Base-by-base conservation (phyloP, 1,284 basidiomycete genomes). In the Heterobasidion irregulare region DNA sequence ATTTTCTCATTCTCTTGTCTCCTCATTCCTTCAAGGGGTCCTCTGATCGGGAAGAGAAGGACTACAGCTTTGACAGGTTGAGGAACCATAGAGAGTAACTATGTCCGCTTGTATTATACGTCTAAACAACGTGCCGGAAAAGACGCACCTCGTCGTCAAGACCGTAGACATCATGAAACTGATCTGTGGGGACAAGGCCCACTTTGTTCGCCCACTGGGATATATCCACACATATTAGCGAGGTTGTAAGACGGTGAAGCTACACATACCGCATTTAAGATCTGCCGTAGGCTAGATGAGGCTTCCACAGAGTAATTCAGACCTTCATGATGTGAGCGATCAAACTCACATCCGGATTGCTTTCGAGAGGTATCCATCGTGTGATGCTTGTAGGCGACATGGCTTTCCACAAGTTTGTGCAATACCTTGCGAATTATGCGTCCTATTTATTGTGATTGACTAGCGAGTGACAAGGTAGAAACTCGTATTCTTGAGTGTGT, bases 91-190 rank as follows among this genome's bases (percentile, higher is more conserved):
- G 60, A 70, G 0, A 93, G 80, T 35, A 94, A 77, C 80, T 93
- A 60, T 35, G 36, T 35, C 53, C 6, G 8, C 26, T 32, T 5
- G 26, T 9, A 33, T 26, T 36, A 2, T 46, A 10, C 2, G 15
- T 52, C 12, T n/a, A 48, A 16, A 18, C 16, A 53, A 16, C 16
- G 8, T 41, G 33, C 46, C 44, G 15, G 10, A 6, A 15, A 18
- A 33, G 36, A 61, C 72, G 38, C 54, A 86, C 86, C 63, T 86
- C 89, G 0, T 77, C 69, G 59, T 95, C 93, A 35, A 95, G 73
- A 2, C 89, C 91, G 64, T 84, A 95, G 41, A 94, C 77, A 66
- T 96, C 93, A 57, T 79, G 76, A 65, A 95, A 95, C 44, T 78
- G 72, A 8, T 78, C 72, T 5, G 75, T 68, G 1, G 70, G 68